Evolutionary conservation across 176 grass and related monocot genomes (phyloP).

Genomic region (Zoysia japonica): DNA sequence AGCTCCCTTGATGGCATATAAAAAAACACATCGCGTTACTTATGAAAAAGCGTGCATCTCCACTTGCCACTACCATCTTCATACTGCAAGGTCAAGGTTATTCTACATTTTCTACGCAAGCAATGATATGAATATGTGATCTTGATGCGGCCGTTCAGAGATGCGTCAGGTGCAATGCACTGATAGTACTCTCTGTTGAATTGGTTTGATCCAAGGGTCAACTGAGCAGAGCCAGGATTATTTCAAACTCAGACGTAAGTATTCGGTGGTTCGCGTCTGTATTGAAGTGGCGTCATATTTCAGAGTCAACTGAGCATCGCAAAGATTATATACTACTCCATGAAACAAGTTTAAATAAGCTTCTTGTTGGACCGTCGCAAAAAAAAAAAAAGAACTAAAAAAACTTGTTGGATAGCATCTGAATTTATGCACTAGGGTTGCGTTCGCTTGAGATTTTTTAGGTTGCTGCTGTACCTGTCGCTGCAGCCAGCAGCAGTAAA

Average conservation of each 20-base stretch:
- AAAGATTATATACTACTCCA: neutral
- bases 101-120: neutral
- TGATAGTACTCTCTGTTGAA: neutral
- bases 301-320: slow-evolving; percentile 20
- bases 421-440: too few species aligned
- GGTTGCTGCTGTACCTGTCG: too few species aligned
- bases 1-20: too few species aligned
- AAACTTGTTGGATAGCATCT: too few species aligned
- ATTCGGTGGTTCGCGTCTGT: neutral
- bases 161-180: slow-evolving; percentile 30
- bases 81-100: slow-evolving; percentile 6
- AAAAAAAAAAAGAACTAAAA: too few species aligned
- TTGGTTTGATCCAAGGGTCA: slow-evolving; percentile 15
- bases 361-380: slow-evolving; percentile 8
- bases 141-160: slow-evolving; percentile 30
- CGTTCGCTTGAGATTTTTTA: too few species aligned
- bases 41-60: too few species aligned
- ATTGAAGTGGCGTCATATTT: slow-evolving; percentile 6
- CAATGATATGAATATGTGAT: neutral
- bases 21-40: too few species aligned
- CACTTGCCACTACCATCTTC: neutral
- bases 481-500: too few species aligned
- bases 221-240: slow-evolving; percentile 11
- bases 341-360: too few species aligned
- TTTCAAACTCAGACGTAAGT: neutral